Percentiles rank a stretch among this genome's conserved stretches.
Conservation (phyloP, 768 basidiomycete species). For the Podaxis sp. region DNA sequence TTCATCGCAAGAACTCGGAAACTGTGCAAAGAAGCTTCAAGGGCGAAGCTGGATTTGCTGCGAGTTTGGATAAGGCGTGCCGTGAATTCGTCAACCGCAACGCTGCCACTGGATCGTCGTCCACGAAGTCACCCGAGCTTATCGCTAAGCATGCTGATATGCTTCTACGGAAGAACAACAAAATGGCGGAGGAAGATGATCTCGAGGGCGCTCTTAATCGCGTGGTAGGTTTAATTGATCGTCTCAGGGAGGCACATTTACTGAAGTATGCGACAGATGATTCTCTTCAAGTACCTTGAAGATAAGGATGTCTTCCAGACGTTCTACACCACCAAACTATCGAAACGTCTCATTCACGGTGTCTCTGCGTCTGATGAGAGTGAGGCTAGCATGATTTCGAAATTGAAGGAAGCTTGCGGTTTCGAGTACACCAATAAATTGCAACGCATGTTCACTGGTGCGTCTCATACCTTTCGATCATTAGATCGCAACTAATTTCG, state of each 20-base stretch:
- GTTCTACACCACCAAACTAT: constrained; percentile 96
- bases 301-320: constrained; percentile 99
- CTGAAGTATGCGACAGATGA: constrained; percentile 68
- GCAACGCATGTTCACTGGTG: constrained; percentile 98
- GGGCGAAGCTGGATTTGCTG: constrained; percentile 94
- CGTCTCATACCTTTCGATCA: constrained; percentile 16
- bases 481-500: constrained; percentile 1
- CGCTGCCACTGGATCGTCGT: constrained; percentile 83
- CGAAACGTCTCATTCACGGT: constrained; percentile 90
- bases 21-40: constrained; percentile 91
- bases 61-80: constrained; percentile 95
- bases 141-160: constrained; percentile 94
- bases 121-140: constrained; percentile 91
- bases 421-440: constrained; percentile 99
- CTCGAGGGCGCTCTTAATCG: constrained; percentile 91
- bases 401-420: constrained; percentile 96
- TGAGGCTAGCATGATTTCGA: constrained; percentile 98
- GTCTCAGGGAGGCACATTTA: constrained; percentile 22
- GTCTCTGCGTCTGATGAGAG: constrained; percentile 96
- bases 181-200: constrained; percentile 93
- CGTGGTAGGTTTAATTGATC: constrained; percentile 60
- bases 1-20: constrained; percentile 92
- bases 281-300: constrained; percentile 97
- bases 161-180: constrained; percentile 93
- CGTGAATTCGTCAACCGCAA: constrained; percentile 96